A percentile compares a stretch with the other conserved stretches of the same genome.
Evolutionary conservation across 257 asterid genomes (phyloP).

Genomic region (Plectranthus barbatus): DNA sequence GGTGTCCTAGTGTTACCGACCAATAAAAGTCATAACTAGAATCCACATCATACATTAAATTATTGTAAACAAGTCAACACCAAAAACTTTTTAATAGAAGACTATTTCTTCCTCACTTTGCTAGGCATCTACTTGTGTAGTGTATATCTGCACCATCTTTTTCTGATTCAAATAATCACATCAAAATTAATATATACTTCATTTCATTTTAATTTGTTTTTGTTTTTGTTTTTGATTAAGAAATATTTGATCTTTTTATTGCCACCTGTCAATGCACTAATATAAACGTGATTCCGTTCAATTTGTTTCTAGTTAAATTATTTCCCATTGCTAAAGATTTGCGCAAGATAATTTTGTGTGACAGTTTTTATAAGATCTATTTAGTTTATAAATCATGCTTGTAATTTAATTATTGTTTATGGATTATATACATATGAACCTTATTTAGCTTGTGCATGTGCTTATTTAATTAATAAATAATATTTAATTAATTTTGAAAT

Average conservation of each 20-base stretch:
- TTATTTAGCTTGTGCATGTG: no score
- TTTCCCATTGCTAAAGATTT: no score
- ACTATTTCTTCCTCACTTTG: neutral
- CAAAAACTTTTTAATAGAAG: neutral
- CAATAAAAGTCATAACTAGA: constrained; percentile 11
- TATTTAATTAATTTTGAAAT: no score
- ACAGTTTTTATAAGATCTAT: no score
- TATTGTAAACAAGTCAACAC: constrained; percentile 23
- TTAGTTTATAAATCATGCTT: no score
- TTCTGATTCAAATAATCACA: neutral
- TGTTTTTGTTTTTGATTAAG: neutral
- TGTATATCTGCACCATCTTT: neutral
- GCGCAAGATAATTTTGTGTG: no score
- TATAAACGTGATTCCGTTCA: neutral
- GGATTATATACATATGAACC: no score
- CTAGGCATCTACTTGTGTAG: constrained; percentile 3
- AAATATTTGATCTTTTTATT: neutral
- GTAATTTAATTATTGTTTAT: no score
- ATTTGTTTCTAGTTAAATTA: neutral
- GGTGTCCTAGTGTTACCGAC: constrained; percentile 10
- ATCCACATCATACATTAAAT: constrained; percentile 4
- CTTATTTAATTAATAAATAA: no score
- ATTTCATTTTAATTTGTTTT: no score
- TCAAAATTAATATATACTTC: neutral
- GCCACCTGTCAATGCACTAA: constrained; percentile 17